Base-by-base conservation (phyloP, 805 yeast species). In the Cyberlindnera lachancei region DNA sequence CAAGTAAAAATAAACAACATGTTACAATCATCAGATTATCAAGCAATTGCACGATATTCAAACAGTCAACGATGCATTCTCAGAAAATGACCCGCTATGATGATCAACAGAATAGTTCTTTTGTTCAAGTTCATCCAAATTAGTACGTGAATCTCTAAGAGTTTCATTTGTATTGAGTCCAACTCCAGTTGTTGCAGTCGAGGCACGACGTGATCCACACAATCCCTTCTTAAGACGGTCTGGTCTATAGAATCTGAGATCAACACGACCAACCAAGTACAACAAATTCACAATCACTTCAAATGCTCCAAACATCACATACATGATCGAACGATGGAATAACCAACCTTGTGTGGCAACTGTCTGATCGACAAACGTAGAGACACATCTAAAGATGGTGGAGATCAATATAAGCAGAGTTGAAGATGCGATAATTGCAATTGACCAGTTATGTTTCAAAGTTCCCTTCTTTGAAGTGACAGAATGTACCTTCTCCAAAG, bases 241-340 rank as follows among this genome's bases (percentile, higher is more conserved):
- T 13, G 92, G 90, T 56, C 83, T 75, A 66, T 82, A 82, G 59
- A 82, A 82, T 53, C 92, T 67, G 47, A 82, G 63, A 53, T 82
- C 92, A 31, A 78, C 73, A 53, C 94, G 69, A 13, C 77, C 75
- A 22, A 76, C 47, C 34, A 82, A 52, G 50, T 76, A 79, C 21
- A 77, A 40, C 8, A 74, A 33, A 41, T 76, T 70, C 35, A 76
- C 73, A 18, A 78, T 45, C 0, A 65, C 59, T 59, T 82, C 92
- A 29, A 78, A 59, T 4, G 68, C 70, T 21, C 90, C 88, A 74
- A 84, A 80, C 44, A 72, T 59, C 19, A 76, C 61, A 53, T 79
- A 81, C 74, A 78, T 72, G 16, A 73, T 75, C 27, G 70, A 73
- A 12, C 78, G 75, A 36, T 63, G 56, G 47, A 59, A 63, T 7